Evolutionary conservation across 2,329 filamentous ascomycete genomes (phyloP).

Genomic region (Penicillium corylophilum): DNA sequence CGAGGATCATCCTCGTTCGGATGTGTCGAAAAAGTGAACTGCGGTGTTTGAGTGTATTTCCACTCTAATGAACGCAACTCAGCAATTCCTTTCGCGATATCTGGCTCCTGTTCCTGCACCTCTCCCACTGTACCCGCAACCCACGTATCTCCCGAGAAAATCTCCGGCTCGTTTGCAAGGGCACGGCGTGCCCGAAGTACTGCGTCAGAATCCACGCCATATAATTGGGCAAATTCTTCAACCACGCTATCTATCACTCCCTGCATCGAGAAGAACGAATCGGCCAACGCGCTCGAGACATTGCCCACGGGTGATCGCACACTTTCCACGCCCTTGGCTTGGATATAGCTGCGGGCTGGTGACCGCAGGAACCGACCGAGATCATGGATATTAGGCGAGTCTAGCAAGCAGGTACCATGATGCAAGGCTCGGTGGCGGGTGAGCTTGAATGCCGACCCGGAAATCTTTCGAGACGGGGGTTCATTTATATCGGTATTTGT

Average conservation of each 20-base stretch:
- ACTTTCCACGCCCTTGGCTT: conserved; percentile 84
- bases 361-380: conserved; percentile 73
- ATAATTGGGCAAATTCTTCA: conserved; percentile 66
- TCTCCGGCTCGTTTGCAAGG: conserved; percentile 33
- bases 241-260: conserved; percentile 56
- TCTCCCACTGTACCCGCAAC: conserved; percentile 53
- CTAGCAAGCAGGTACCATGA: conserved; percentile 85
- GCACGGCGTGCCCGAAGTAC: conserved; percentile 33
- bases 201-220: conserved; percentile 49
- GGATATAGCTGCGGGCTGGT: conserved; percentile 74
- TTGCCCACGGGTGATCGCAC: conserved; percentile 84
- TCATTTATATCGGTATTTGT: conserved; percentile 11
- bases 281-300: conserved; percentile 57
- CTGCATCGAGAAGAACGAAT: conserved; percentile 52
- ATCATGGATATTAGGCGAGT: conserved; percentile 68
- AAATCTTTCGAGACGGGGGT: conserved; percentile 68
- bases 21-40: conserved; percentile 69
- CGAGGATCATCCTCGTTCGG: conserved; percentile 60
- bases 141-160: conserved; percentile 35
- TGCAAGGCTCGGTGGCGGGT: conserved; percentile 79
- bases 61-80: conserved; percentile 58
- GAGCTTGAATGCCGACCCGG: conserved; percentile 92
- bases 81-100: conserved; percentile 60
- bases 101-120: conserved; percentile 45
- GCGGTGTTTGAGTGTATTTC: conserved; percentile 83